phyloP scores from a whole-genome alignment of 1,284 basidiomycete species.

The Peniophora sp. region DNA sequence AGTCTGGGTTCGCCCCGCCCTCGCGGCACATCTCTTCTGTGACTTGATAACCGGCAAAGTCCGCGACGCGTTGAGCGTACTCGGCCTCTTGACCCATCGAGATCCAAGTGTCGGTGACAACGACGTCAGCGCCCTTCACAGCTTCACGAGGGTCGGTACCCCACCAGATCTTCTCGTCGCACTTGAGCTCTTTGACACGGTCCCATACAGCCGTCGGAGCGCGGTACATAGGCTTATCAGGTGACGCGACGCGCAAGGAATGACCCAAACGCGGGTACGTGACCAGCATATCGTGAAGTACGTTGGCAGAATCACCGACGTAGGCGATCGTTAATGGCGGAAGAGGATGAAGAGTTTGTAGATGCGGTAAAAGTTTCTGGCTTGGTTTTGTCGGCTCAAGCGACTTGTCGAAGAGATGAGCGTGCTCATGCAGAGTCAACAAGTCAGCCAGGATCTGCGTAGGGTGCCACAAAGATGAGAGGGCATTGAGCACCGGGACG shows the following conservation, averaged over 20 bases:
- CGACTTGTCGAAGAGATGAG: constrained; percentile 39
- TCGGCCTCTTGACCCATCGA: constrained; percentile 98
- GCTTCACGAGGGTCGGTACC: constrained; percentile 78
- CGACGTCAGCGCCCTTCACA: constrained; percentile 83
- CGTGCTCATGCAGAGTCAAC: constrained; percentile 80
- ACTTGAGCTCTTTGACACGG: constrained; percentile 61
- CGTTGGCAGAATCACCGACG: constrained; percentile 94
- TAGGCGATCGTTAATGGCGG: constrained; percentile 82
- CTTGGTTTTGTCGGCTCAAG: not conserved
- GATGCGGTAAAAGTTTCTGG: constrained; percentile 24
- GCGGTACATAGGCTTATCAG: constrained; percentile 57
- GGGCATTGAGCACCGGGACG: constrained; percentile 93
- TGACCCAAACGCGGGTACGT: constrained; percentile 90
- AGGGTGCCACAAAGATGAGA: constrained; percentile 94
- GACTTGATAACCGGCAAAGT: constrained; percentile 92
- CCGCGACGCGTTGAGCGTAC: constrained; percentile 80
- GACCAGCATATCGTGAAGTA: constrained; percentile 96
- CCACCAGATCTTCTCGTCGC: constrained; percentile 71
- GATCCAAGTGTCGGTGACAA: constrained; percentile 97
- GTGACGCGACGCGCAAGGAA: constrained; percentile 76
- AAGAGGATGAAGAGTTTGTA: constrained; percentile 18
- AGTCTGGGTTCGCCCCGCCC: constrained; percentile 79
- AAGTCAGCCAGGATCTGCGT: constrained; percentile 94
- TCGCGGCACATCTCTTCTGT: constrained; percentile 77
- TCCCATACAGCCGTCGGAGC: constrained; percentile 79